These are phyloP conservation scores for Solanum chacoense DNA, from an alignment of 305 asterid species.

Conservation along the genomic window DNA sequence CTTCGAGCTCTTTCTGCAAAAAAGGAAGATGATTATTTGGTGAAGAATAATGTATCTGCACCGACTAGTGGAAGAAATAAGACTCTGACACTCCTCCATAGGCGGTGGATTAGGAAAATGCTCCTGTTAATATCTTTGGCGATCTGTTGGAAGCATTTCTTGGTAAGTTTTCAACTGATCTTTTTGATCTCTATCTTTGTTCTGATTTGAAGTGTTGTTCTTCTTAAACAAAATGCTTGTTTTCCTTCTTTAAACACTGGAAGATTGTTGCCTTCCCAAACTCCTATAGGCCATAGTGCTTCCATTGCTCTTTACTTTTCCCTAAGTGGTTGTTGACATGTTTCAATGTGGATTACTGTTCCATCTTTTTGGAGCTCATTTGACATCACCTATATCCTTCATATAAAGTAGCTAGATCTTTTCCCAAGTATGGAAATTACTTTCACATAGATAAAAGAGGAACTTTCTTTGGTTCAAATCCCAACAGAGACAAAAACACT, in stretches of 20 bases:
- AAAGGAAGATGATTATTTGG: slow-evolving; percentile 57
- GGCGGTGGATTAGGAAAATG: slow-evolving; percentile 56
- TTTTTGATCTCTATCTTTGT: neutral
- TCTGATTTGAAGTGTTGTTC: neutral
- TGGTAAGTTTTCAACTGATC: slow-evolving; percentile 27
- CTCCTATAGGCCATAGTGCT: neutral
- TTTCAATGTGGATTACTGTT: neutral
- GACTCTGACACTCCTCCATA: slow-evolving; percentile 1
- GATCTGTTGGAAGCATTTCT: slow-evolving; percentile 53
- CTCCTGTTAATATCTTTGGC: slow-evolving; percentile 36
- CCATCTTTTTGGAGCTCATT: neutral
- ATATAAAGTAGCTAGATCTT: neutral
- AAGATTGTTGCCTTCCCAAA: neutral
- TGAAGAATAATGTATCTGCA: slow-evolving; percentile 12
- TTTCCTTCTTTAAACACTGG: neutral
- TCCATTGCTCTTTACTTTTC: neutral
- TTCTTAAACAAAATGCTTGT: neutral
- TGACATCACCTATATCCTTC: neutral
- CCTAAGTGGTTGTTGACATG: neutral
- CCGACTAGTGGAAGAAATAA: slow-evolving; percentile 1
- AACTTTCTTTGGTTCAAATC: neutral
- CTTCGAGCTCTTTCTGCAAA: slow-evolving; percentile 56
- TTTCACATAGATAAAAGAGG: neutral
- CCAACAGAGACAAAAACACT: neutral
- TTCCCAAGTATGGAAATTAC: neutral